These are phyloP conservation scores for Seminavis robusta DNA, from an alignment of 108 stramenopile species.

Conservation along the genomic window DNA sequence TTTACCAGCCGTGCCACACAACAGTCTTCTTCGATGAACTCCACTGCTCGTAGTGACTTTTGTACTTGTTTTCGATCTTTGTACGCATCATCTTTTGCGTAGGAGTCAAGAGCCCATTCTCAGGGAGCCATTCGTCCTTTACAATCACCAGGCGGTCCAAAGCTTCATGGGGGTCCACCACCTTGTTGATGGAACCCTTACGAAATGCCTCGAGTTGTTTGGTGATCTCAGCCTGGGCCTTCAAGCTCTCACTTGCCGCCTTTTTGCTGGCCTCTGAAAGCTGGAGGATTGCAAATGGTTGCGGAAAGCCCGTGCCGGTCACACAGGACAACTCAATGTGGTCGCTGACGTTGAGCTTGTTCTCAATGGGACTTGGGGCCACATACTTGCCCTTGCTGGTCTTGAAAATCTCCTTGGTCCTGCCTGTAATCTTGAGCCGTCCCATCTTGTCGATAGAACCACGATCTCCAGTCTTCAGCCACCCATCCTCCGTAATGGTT, in stretches of 20 bases:
- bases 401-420: conserved; percentile 86
- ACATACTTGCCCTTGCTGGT: conserved; percentile 82
- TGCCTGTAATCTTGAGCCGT: conserved; percentile 84
- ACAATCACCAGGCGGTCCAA: conserved; percentile 63
- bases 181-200: conserved; percentile 36
- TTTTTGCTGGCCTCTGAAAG: conserved; percentile 57
- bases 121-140: conserved; percentile 82
- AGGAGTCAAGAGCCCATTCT: conserved; percentile 78
- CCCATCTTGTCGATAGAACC: conserved; percentile 73
- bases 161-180: conserved; percentile 60
- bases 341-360: conserved; percentile 44
- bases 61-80: conserved; percentile 66
- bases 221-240: conserved; percentile 45
- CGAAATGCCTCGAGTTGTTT: conserved; percentile 49
- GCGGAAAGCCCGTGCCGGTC: conserved; percentile 56
- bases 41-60: conserved; percentile 57
- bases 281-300: conserved; percentile 60
- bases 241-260: conserved; percentile 39
- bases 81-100: conserved; percentile 78
- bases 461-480: conserved; percentile 83
- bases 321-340: conserved; percentile 70
- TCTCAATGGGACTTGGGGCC: conserved; percentile 78
- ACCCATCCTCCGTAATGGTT: conserved; percentile 78
- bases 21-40: conserved; percentile 61
- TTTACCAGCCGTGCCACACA: conserved; percentile 56